Base-by-base conservation (phyloP, 306 rosid species). In the Cicer chorassanicum region DNA sequence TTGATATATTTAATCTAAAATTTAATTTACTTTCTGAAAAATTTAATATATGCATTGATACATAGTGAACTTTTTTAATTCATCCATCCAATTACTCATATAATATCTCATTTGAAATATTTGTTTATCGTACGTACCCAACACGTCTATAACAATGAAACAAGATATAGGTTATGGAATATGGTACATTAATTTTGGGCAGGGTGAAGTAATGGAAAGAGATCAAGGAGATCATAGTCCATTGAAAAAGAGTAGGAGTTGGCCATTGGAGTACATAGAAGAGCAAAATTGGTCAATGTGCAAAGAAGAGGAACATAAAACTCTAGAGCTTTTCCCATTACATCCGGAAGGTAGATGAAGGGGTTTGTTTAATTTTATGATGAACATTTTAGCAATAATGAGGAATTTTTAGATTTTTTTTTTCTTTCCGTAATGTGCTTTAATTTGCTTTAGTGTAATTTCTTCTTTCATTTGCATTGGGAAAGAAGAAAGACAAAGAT, bases 241-340 rank as follows among this genome's bases (percentile, higher is more conserved):
- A 9, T 84, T 82, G 83, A 94, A 94, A 87, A 94, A 87, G 86
- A 82, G 90, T 81, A 79, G 91, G 85, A 87, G 82, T 73, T 88
- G 94, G 96, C 89, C 46, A 51, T 94, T 90, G 74, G 95, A 94
- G 81, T 84, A 85, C 18, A 79, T 85, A 78, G 88, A 82, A 78
- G 88, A 87, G 24, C 83, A 90, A 66, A 76, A 65, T 11, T 67
- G 75, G 76, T 72, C 64, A 53, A 62, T 70, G 6, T 46, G 74
- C 73, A 82, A 80, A 50, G 87, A 81, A 34, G 92, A 83, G 29
- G 93, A 86, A 73, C 89, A 88, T 74, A 86, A 84, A 84, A 94
- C 97, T 78, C 88, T 94, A 74, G 95, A 94, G 89, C 93, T 94
- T 62, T 94, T 94, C 85, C 98, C 98, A 42, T 80, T 94, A 77